Percentiles rank a stretch among this genome's conserved stretches.
These are phyloP conservation scores for Rhizophora mangle DNA, from an alignment of 345 rosid genomes.

Conservation along the genomic window DNA sequence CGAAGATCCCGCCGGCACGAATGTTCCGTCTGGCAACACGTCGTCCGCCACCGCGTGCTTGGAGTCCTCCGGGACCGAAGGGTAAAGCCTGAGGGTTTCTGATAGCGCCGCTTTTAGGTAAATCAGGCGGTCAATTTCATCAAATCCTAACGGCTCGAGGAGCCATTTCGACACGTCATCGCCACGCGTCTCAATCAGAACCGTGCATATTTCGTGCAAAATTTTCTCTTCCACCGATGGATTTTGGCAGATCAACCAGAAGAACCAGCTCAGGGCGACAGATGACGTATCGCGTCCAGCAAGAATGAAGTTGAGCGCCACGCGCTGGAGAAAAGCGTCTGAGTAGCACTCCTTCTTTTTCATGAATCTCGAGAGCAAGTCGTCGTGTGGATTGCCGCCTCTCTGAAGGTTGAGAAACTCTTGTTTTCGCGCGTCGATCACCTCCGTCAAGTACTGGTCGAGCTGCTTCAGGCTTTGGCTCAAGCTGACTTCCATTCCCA, in stretches of 20 bases:
- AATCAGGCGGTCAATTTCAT: conserved; percentile 66
- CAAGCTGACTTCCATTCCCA: conserved; percentile 84
- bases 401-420: conserved; percentile 55
- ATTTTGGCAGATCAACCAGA: conserved; percentile 65
- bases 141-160: conserved; percentile 64
- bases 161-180: conserved; percentile 53
- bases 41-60: conserved; percentile 75
- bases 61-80: conserved; percentile 90
- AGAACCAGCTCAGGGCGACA: conserved; percentile 91
- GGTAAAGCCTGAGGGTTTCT: conserved; percentile 84
- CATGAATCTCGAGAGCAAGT: conserved; percentile 82
- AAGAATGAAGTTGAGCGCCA: conserved; percentile 88
- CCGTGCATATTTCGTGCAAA: conserved; percentile 56
- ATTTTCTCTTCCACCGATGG: conserved; percentile 67
- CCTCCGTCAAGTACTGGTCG: conserved; percentile 57
- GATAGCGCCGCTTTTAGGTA: conserved; percentile 85
- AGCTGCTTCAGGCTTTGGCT: conserved; percentile 70
- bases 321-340: conserved; percentile 71
- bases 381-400: conserved; percentile 59
- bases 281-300: conserved; percentile 99
- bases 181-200: conserved; percentile 69
- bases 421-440: conserved; percentile 65
- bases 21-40: conserved; percentile 83
- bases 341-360: conserved; percentile 84
- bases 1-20: conserved; percentile 88